Evolutionary conservation across 306 rosid genomes (phyloP).

Genomic region (Hippophae rhamnoides): DNA sequence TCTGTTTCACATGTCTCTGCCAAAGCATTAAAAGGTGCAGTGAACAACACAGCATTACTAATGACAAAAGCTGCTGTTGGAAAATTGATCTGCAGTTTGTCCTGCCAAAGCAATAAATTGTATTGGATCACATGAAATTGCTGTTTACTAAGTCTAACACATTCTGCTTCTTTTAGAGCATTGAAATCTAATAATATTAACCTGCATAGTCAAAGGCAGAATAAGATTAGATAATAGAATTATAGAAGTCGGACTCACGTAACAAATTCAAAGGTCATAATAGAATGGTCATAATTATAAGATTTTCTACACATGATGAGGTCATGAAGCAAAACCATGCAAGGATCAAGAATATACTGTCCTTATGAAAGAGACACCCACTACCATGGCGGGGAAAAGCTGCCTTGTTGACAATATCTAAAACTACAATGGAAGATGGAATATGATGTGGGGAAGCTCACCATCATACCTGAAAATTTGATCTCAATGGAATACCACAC

Average conservation of each 20-base stretch:
- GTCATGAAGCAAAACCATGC: too few relatives aligned
- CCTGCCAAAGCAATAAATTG: conserved; percentile 32
- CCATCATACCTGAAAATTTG: conserved; percentile 84
- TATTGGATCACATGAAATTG: background rate
- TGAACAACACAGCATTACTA: conserved; percentile 47
- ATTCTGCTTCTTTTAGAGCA: too few relatives aligned
- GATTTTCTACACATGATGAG: too few relatives aligned
- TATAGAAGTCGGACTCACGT: too few relatives aligned
- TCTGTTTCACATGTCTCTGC: conserved; percentile 88
- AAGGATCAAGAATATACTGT: too few relatives aligned
- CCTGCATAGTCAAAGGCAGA: too few relatives aligned
- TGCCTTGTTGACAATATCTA: conserved; percentile 4
- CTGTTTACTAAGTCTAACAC: too few relatives aligned
- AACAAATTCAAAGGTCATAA: too few relatives aligned
- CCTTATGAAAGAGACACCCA: too few relatives aligned
- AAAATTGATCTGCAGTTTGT: conserved; percentile 26
- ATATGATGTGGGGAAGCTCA: conserved; percentile 39
- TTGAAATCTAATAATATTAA: too few relatives aligned
- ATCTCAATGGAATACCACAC: conserved; percentile 20
- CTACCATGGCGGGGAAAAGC: background rate
- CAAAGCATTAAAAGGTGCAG: conserved; percentile 58
- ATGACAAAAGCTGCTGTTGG: conserved; percentile 42
- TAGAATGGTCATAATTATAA: too few relatives aligned
- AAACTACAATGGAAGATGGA: background rate
- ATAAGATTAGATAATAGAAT: too few relatives aligned